These are phyloP conservation scores for Fusarium sp. DNA, from an alignment of 2,329 filamentous ascomycete genomes.

Conservation along the genomic window DNA sequence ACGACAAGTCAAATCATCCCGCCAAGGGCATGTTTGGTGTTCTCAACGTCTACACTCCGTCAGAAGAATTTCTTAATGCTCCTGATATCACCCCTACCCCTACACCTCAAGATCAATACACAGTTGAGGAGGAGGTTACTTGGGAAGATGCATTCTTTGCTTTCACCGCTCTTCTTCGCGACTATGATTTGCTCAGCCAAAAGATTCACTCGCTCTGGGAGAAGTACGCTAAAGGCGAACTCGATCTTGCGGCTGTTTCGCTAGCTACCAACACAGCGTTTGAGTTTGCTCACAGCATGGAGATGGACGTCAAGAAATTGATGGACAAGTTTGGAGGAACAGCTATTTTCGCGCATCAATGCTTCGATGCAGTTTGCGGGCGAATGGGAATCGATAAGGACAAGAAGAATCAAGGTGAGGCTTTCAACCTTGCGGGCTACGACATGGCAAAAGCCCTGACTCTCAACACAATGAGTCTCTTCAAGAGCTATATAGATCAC, in stretches of 20 bases:
- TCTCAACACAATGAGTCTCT: conserved; percentile 6
- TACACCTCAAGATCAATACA: conserved; percentile 4
- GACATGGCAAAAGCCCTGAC: conserved; percentile 6
- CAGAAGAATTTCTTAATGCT: conserved; percentile 32
- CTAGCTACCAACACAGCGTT: conserved; percentile 40
- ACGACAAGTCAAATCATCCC: neutral
- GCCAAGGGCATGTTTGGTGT: conserved; percentile 25
- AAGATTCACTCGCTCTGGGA: conserved; percentile 30
- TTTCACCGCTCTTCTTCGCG: conserved; percentile 14
- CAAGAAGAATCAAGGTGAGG: neutral
- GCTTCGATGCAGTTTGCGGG: conserved; percentile 5
- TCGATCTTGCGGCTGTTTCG: conserved; percentile 37
- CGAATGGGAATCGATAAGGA: conserved; percentile 4
- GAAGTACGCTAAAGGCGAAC: neutral
- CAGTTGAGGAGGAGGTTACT: conserved; percentile 24
- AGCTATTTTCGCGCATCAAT: neutral
- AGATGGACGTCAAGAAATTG: conserved; percentile 61
- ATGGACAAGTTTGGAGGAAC: conserved; percentile 11
- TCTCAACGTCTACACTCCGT: conserved; percentile 33
- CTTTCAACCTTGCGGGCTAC: conserved; percentile 32
- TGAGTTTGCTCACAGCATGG: conserved; percentile 39
- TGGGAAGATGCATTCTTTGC: conserved; percentile 24
- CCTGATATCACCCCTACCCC: conserved; percentile 7
- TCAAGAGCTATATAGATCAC: neutral
- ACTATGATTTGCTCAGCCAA: conserved; percentile 12